Conservation (phyloP, 2,329 filamentous ascomycete species). For the Talaromyces funiculosus region DNA sequence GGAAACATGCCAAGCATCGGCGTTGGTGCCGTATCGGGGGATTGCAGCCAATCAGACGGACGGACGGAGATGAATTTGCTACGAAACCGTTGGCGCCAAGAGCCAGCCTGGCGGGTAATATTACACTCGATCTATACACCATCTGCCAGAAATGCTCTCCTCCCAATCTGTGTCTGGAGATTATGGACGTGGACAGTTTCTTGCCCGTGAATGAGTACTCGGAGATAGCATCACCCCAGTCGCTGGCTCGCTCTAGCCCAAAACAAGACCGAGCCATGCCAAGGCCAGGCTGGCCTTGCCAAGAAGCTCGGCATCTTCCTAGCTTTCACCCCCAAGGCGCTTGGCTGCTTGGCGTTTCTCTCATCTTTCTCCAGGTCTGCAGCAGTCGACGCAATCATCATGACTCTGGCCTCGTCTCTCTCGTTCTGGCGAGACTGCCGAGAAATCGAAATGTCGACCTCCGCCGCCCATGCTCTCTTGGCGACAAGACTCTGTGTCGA, state of each 20-base stretch:
- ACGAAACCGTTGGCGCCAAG: background rate
- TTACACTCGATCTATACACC: no score
- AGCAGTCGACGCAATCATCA: background rate
- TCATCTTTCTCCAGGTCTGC: background rate
- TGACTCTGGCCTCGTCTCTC: background rate
- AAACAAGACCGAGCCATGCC: no score
- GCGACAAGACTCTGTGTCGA: background rate
- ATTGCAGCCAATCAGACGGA: background rate
- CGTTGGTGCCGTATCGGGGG: background rate
- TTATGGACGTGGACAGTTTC: no score
- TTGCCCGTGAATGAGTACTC: no score
- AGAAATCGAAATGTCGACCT: background rate
- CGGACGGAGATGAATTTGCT: background rate
- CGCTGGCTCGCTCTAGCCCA: no score
- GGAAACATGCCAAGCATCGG: slow-evolving; percentile 1
- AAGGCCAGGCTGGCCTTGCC: background rate
- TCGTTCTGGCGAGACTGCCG: slow-evolving; percentile 2
- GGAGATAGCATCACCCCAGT: no score
- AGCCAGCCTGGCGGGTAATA: background rate
- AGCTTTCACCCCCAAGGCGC: background rate
- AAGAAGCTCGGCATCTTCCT: slow-evolving; percentile 7
- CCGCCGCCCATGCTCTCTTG: slow-evolving; percentile 7
- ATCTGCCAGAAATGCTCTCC: no score
- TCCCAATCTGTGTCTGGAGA: no score
- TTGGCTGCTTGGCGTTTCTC: slow-evolving; percentile 6